phyloP scores from a whole-genome alignment of 1,139 yeast species.

The Taphrina flavorubra region DNA sequence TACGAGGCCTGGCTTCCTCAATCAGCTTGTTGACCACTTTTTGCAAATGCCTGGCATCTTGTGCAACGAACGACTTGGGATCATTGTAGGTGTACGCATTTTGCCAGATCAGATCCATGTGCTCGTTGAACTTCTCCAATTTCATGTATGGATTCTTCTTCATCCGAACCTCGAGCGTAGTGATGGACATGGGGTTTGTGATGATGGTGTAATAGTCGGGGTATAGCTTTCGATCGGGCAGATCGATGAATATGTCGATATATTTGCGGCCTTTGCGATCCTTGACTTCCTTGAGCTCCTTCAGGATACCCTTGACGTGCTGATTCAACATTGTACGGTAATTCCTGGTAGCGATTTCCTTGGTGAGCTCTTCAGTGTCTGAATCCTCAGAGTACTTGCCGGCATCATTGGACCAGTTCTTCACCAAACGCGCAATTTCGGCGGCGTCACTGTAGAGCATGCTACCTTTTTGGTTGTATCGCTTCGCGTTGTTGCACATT shows the following conservation, averaged over 20 bases:
- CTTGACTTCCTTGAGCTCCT: conserved; percentile 23
- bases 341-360: conserved; percentile 4
- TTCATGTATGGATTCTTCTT: conserved; percentile 58
- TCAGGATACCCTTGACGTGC: conserved; percentile 16
- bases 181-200: conserved; percentile 52
- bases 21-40: conserved; percentile 29
- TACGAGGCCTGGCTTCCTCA: conserved; percentile 21
- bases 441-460: conserved; percentile 79
- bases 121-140: conserved; percentile 69
- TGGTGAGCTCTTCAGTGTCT: conserved; percentile 24
- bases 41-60: conserved; percentile 68
- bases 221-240: conserved; percentile 75
- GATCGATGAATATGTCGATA: conserved; percentile 62
- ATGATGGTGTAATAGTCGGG: conserved; percentile 80
- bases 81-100: conserved; percentile 90
- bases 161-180: conserved; percentile 47
- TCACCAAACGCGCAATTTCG: conserved; percentile 46
- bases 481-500: conserved; percentile 81
- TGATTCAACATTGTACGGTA: conserved; percentile 36
- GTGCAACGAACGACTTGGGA: conserved; percentile 81
- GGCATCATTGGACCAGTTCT: conserved; percentile 34
- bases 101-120: conserved; percentile 74
- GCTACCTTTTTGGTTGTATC: conserved; percentile 91
- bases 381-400: conserved; percentile 24
- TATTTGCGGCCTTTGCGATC: conserved; percentile 54